Evolutionary conservation across 177 flowering plant genomes (phyloP).

Genomic region (Vitis hybrid): DNA sequence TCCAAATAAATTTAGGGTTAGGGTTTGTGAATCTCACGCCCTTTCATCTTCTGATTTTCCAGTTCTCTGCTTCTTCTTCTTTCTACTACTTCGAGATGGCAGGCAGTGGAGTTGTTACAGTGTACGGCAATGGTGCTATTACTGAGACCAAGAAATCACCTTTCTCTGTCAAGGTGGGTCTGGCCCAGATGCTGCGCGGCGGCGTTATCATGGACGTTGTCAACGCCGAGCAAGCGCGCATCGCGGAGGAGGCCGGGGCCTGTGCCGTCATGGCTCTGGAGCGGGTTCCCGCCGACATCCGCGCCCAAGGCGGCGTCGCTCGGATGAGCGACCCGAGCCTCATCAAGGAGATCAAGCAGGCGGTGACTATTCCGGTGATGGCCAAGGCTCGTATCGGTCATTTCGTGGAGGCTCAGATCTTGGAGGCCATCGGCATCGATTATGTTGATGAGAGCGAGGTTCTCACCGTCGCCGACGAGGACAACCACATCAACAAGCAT

Average conservation of each 20-base stretch:
- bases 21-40: constrained; percentile 5
- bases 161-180: constrained; percentile 67
- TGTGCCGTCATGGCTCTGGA: constrained; percentile 72
- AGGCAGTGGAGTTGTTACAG: constrained; percentile 52
- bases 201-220: constrained; percentile 75
- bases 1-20: neutral
- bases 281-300: constrained; percentile 70
- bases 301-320: constrained; percentile 68
- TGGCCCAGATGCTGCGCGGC: constrained; percentile 75
- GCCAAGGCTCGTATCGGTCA: constrained; percentile 71
- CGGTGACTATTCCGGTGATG: constrained; percentile 72
- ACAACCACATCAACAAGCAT: constrained; percentile 64
- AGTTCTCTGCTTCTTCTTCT: too few species aligned
- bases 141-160: constrained; percentile 51
- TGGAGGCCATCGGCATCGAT: constrained; percentile 59
- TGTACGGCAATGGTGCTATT: constrained; percentile 57
- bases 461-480: constrained; percentile 52
- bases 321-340: constrained; percentile 65
- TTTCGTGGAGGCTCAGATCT: constrained; percentile 68
- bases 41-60: neutral
- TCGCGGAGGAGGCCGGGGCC: constrained; percentile 71
- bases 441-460: constrained; percentile 66
- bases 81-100: constrained; percentile 24
- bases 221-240: constrained; percentile 56
- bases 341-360: constrained; percentile 60